Evolutionary conservation across 2,329 filamentous ascomycete species (phyloP).

Genomic region (Neopestalotiopsis sp.): DNA sequence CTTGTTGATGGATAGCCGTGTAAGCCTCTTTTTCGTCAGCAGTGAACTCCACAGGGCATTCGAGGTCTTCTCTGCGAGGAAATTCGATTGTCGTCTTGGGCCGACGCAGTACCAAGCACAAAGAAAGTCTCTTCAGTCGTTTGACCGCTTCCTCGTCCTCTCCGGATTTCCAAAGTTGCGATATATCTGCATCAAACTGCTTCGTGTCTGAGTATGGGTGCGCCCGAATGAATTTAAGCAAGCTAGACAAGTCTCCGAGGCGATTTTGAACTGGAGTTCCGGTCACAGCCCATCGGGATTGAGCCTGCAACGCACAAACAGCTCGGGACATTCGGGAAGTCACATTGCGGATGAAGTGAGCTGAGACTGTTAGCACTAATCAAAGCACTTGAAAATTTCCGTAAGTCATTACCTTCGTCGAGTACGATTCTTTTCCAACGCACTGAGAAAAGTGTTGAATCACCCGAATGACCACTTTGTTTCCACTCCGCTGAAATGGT

Average conservation of each 20-base stretch:
- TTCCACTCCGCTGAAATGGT: neutral
- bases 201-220: conserved; percentile 45
- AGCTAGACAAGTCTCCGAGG: conserved; percentile 44
- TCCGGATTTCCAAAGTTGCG: conserved; percentile 42
- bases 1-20: neutral
- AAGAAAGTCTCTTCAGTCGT: neutral
- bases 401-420: neutral
- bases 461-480: neutral
- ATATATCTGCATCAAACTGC: conserved; percentile 44
- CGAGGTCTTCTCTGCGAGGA: neutral
- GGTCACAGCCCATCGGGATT: conserved; percentile 50
- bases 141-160: conserved; percentile 31
- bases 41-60: neutral
- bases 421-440: neutral
- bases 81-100: neutral
- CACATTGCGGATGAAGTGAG: conserved; percentile 1
- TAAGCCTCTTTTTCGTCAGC: neutral
- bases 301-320: neutral
- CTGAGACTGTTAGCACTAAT: neutral
- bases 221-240: conserved; percentile 48
- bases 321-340: neutral
- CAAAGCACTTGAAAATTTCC: neutral
- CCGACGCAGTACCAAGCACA: neutral
- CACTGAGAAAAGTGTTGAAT: neutral
- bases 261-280: conserved; percentile 56